phyloP scores from a whole-genome alignment of 441 rosid species.

The Corymbia citriodora region DNA sequence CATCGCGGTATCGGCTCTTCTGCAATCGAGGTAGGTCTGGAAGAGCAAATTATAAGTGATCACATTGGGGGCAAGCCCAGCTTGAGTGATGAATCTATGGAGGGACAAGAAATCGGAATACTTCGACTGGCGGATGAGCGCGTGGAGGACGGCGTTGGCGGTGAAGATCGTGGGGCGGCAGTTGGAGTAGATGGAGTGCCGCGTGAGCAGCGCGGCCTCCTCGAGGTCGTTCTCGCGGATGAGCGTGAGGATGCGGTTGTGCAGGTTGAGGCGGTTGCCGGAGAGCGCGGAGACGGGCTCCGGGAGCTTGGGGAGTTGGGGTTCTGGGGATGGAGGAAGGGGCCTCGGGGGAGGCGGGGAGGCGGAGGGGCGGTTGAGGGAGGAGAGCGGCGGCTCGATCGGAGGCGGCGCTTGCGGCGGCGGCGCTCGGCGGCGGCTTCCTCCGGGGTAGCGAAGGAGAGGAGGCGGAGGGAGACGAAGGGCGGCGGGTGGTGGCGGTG shows the following conservation, averaged over 20 bases:
- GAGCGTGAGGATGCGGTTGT: conserved; percentile 62
- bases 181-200: conserved; percentile 91
- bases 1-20: conserved; percentile 68
- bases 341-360: conserved; percentile 19
- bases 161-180: conserved; percentile 84
- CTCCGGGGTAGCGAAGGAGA: conserved; percentile 80
- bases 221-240: conserved; percentile 76
- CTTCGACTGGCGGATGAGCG: conserved; percentile 74
- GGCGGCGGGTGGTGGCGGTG: conserved; percentile 6
- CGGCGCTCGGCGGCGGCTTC: conserved; percentile 95
- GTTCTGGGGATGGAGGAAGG: conserved; percentile 39
- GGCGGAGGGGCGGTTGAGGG: conserved; percentile 43
- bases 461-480: conserved; percentile 30
- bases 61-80: conserved; percentile 73
- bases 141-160: conserved; percentile 76
- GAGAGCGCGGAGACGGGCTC: conserved; percentile 62
- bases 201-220: conserved; percentile 85
- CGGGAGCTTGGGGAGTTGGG: conserved; percentile 74
- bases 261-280: conserved; percentile 83
- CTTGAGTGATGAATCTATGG: conserved; percentile 71
- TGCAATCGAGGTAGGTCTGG: conserved; percentile 76
- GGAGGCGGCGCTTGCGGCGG: conserved; percentile 78
- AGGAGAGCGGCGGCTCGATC: conserved; percentile 79
- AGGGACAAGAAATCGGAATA: conserved; percentile 68
- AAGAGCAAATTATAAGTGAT: conserved; percentile 69